Conservation (phyloP, 1,284 basidiomycete species). For the Wallemia ichthyophaga region DNA sequence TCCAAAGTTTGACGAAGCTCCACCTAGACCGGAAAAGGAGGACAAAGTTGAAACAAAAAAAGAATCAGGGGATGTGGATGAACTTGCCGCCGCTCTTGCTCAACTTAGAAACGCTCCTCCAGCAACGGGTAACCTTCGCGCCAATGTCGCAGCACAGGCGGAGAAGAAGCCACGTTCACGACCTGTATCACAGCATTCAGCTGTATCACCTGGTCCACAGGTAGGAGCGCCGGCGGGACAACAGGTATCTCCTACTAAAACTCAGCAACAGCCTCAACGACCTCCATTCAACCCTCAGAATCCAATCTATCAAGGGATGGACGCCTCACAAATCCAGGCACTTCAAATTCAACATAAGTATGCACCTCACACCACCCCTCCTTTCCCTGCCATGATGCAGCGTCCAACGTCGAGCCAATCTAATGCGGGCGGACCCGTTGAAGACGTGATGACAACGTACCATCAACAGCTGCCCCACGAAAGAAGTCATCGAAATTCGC, state of each 20-base stretch:
- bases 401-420: conserved; percentile 8
- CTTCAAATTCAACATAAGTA: neutral
- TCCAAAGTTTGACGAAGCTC: neutral
- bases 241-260: no score
- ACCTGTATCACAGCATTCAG: conserved; percentile 11
- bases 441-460: conserved; percentile 4
- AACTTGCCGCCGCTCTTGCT: neutral
- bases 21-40: neutral
- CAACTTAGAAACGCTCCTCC: neutral
- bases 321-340: neutral
- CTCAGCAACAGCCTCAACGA: no score
- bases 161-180: neutral
- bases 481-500: conserved; percentile 5
- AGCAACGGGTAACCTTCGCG: neutral
- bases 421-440: conserved; percentile 15
- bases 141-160: neutral
- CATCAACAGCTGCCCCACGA: conserved; percentile 5
- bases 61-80: neutral
- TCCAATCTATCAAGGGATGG: neutral
- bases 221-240: no score
- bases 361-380: neutral
- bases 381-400: neutral
- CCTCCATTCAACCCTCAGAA: neutral
- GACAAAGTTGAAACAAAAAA: neutral
- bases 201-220: conserved; percentile 4